Evolutionary conservation across 2,329 filamentous ascomycete species (phyloP), one percentile per base, ranked within the genome.

Genomic region (Pezicula rhizophila): DNA sequence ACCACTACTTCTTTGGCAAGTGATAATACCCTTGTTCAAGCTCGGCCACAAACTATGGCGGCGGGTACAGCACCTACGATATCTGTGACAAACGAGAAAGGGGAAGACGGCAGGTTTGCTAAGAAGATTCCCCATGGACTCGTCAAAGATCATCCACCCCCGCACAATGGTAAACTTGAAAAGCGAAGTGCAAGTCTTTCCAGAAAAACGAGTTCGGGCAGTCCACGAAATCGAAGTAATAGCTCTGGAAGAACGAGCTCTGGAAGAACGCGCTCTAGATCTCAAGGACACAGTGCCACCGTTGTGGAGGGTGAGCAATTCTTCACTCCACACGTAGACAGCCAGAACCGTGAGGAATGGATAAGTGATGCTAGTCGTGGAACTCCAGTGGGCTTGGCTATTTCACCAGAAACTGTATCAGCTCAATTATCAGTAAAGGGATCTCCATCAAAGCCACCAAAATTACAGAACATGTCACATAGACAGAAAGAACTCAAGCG

Each of bases 41-140:
- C 58, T 8, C 62, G 65, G 31, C 60, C 66, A 34, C 54, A 58
- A 23, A 62, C 61, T 11, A 54, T 52, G 3, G 48, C 56, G 20
- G 58, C 56, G 20, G 58, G 55, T 38, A 49, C 46, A 10, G 60
- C 84, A 28, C 89, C 89, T 2, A 76, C 82, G 1, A 91, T 95
- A 52, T 87, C 93, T 49, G 77, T 95, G 23, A 93, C 84, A 0
- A 79, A 80, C 50, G 86, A 89, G 48, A 77, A 68, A 57, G 78
- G 69, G 50, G 86, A 88, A 48, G 76, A 68, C 58, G 78, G 69
- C 48, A 66, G 56, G 61, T 55, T 47, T 65, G 58, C 58, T 73
- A 73, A 48, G 46, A 46, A 55, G 40, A 52, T 53, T n/a, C 45
- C 48, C 20, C 52, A 52, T 48, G 20, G 20, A 26, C 48, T 44